Evolutionary conservation across 2,329 filamentous ascomycete species (phyloP).

Genomic region (Claviceps arundinis): DNA sequence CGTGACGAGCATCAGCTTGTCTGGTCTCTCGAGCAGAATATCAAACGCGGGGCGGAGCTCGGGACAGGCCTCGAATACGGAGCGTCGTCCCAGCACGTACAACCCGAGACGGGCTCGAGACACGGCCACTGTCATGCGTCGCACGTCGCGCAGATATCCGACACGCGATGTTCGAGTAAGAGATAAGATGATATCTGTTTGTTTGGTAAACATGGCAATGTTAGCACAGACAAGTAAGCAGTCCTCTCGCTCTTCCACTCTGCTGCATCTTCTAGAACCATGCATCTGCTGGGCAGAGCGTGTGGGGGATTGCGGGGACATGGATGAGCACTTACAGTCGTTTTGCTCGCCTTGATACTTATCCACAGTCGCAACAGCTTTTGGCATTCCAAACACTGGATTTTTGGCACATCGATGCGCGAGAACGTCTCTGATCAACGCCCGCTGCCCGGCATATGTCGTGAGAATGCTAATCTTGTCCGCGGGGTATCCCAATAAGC

Average conservation of each 20-base stretch:
- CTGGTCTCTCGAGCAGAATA: slow-evolving; percentile 59
- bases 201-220: not conserved
- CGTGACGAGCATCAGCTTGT: slow-evolving; percentile 68
- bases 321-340: slow-evolving; percentile 58
- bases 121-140: slow-evolving; percentile 84
- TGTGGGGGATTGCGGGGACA: too few species aligned
- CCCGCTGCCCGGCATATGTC: slow-evolving; percentile 85
- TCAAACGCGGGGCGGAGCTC: slow-evolving; percentile 83
- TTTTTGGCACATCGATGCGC: slow-evolving; percentile 72
- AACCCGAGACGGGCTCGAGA: slow-evolving; percentile 84
- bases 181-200: slow-evolving; percentile 76
- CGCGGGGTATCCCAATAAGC: slow-evolving; percentile 81
- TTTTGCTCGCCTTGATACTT: slow-evolving; percentile 99
- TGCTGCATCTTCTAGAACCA: too few species aligned
- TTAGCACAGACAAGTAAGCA: not conserved
- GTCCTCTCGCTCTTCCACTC: too few species aligned
- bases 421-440: slow-evolving; percentile 78
- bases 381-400: slow-evolving; percentile 75
- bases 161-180: slow-evolving; percentile 79
- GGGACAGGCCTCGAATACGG: slow-evolving; percentile 77
- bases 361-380: slow-evolving; percentile 86
- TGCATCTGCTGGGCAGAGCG: not conserved
- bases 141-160: slow-evolving; percentile 85
- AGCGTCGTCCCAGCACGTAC: slow-evolving; percentile 79
- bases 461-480: slow-evolving; percentile 75